Percentiles rank a stretch among this genome's conserved stretches.
These are phyloP conservation scores for Ocimum tenuiflorum DNA, from an alignment of 257 asterid species.

Conservation along the genomic window DNA sequence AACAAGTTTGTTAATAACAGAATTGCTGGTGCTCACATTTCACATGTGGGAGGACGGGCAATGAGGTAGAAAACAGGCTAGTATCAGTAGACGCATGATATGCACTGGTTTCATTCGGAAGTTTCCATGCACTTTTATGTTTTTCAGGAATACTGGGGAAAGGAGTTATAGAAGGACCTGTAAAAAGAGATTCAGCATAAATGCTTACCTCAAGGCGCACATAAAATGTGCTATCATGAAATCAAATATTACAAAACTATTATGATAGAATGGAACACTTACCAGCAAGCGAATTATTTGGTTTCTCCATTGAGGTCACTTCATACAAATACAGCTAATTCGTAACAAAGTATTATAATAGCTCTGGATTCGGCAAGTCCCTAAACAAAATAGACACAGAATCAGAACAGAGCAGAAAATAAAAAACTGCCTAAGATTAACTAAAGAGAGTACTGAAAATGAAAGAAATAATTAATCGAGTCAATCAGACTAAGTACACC, in stretches of 20 bases:
- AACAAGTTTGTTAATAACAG: background rate
- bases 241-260: background rate
- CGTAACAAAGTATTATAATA: background rate
- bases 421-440: background rate
- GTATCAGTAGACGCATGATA: constrained; percentile 60
- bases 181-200: constrained; percentile 1
- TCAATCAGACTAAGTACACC: background rate
- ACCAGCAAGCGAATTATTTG: constrained; percentile 31
- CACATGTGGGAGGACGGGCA: constrained; percentile 64
- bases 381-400: background rate
- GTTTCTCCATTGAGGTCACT: constrained; percentile 42
- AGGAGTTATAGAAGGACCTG: constrained; percentile 35
- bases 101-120: constrained; percentile 37
- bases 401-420: background rate
- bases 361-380: constrained; percentile 11
- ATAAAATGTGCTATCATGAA: background rate
- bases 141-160: constrained; percentile 27
- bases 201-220: background rate
- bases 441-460: background rate
- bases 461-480: background rate
- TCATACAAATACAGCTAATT: constrained; percentile 20
- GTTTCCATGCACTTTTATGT: constrained; percentile 53
- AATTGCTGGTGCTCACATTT: constrained; percentile 43
- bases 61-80: constrained; percentile 79
- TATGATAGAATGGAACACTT: constrained; percentile 7